Conservation (phyloP, 345 rosid genomes). For the Corchorus capsularis region DNA sequence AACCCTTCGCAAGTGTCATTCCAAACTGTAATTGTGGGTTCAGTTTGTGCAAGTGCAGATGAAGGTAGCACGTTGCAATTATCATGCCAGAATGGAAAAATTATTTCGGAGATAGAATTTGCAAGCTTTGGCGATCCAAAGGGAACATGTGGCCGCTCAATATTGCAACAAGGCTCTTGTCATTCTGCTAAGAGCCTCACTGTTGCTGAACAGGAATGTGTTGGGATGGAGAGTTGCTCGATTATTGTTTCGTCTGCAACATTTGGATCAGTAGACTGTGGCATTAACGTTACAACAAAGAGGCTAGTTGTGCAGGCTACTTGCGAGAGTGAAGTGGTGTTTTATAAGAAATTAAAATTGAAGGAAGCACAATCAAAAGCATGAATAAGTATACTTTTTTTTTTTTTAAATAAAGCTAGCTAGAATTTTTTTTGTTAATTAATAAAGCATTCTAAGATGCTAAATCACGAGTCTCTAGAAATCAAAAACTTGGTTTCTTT, state of each 20-base stretch:
- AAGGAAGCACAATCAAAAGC: background rate
- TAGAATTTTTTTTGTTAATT: no score
- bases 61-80: constrained; percentile 34
- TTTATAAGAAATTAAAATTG: no score
- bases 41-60: constrained; percentile 32
- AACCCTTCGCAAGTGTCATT: constrained; percentile 30
- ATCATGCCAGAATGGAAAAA: constrained; percentile 36
- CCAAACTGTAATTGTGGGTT: constrained; percentile 33
- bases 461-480: no score
- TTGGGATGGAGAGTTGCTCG: constrained; percentile 34
- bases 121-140: constrained; percentile 48
- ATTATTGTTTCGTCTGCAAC: constrained; percentile 29
- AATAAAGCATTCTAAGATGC: no score
- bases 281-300: background rate
- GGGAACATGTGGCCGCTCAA: constrained; percentile 25
- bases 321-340: constrained; percentile 10
- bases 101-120: constrained; percentile 33
- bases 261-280: constrained; percentile 34
- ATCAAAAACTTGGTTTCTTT: no score
- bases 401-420: no score
- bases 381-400: no score
- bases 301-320: constrained; percentile 37
- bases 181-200: background rate
- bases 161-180: constrained; percentile 22
- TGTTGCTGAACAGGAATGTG: constrained; percentile 21